Evolutionary conservation across 805 yeast species (phyloP), one percentile per base, ranked within the genome.

Genomic region (Suhomyces vadensis): DNA sequence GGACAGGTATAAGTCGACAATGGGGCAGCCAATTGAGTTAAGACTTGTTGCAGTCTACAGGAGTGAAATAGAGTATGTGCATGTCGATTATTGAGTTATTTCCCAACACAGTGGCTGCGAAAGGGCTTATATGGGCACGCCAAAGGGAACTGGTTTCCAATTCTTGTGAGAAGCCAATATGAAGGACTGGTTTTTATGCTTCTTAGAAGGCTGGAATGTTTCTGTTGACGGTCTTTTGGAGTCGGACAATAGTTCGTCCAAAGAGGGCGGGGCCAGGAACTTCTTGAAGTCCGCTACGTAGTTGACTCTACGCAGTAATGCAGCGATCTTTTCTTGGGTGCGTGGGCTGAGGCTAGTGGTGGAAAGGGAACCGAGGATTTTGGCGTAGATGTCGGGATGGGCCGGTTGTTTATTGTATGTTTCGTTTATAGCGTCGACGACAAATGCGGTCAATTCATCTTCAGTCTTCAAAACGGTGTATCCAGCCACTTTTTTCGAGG

Each of bases 81-180:
- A n/a, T n/a, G n/a, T n/a, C n/a, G n/a, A n/a, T n/a, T n/a, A n/a
- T n/a, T n/a, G n/a, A n/a, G n/a, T n/a, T n/a, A n/a, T n/a, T n/a
- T n/a, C n/a, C n/a, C n/a, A n/a, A n/a, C n/a, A n/a, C n/a, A n/a
- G n/a, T n/a, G n/a, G n/a, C n/a, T n/a, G n/a, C n/a, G n/a, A n/a
- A n/a, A n/a, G n/a, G n/a, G 14, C 16, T 23, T 37, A 37, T 14
- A 37, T 23, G 6, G 45, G 37, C 13, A 42, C 43, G 13, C 87
- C 87, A 61, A 81, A 80, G 1, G 86, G 83, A 43, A 61, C 71
- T 0, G 83, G 78, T 17, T 56, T 55, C 85, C 85, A 82, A 26
- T 67, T 50, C 0, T 58, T 43, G 37, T 63, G 62, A 11, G 46
- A 45, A 35, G 66, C 71, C 52, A 75, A 71, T 4, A 64, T 31